Evolutionary conservation across 176 grass and related monocot species (phyloP).

Genomic region (Carex kokanica): DNA sequence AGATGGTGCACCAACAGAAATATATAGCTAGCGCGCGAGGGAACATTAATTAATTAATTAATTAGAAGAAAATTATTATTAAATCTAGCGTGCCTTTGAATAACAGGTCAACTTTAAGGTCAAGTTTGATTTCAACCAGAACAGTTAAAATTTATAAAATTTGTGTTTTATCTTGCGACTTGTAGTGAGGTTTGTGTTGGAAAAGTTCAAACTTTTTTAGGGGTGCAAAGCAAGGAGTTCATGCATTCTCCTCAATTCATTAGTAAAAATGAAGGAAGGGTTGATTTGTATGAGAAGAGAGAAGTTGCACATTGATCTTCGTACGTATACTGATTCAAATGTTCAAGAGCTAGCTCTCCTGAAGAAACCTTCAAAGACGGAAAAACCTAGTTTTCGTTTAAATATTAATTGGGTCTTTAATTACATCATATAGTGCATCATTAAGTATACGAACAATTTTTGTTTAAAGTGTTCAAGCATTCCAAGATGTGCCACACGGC

Average conservation of each 20-base stretch:
- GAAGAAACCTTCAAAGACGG: slow-evolving; percentile 20
- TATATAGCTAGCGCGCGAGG: background rate
- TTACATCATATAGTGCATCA: background rate
- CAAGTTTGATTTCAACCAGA: slow-evolving; percentile 2
- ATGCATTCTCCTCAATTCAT: background rate
- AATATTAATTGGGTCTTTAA: background rate
- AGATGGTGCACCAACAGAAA: background rate
- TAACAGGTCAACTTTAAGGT: background rate
- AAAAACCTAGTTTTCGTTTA: background rate
- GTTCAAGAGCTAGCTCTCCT: background rate
- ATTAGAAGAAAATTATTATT: background rate
- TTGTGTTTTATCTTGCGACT: background rate
- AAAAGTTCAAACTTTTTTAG: background rate
- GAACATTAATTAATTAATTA: too few relatives aligned
- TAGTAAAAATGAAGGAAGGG: background rate
- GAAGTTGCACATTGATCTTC: background rate
- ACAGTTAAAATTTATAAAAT: background rate
- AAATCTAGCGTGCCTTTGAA: background rate
- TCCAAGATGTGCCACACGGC: background rate
- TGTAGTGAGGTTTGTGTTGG: background rate
- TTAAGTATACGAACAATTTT: background rate
- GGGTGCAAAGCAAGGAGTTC: background rate
- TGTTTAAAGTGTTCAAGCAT: background rate
- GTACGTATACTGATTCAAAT: slow-evolving; percentile 4
- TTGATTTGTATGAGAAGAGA: slow-evolving; percentile 6